Evolutionary conservation across 257 asterid species (phyloP), one percentile per base, ranked within the genome.

Genomic region (Apocynum venetum): DNA sequence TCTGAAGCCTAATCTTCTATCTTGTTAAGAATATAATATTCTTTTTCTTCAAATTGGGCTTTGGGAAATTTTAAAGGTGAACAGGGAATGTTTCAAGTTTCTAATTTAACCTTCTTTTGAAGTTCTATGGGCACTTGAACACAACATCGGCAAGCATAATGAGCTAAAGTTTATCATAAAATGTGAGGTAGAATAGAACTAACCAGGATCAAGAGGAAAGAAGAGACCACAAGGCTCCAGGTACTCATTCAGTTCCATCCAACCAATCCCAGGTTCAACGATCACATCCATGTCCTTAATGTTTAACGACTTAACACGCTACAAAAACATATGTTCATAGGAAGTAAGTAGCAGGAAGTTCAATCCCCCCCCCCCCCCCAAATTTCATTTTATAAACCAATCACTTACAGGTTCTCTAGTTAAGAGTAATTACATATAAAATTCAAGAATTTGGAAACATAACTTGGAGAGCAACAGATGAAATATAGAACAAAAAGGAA

Each of bases 201-300:
- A 61, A 88, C 99, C 98, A 72, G 99, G 99, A 88, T 96, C 99
- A 79, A 96, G 89, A 80, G 99, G 99, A 77, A 96, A 96, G 85
- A 96, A 93, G 81, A 96, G 92, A 69, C 97, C 99, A 86, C 88
- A 91, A 43, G 98, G 96, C 87, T 95, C 97, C 64, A 95, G 88
- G 84, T 87, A 91, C 43, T 93, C 98, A 80, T 96, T 96, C 72
- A 96, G 98, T 86, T 93, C 99, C 90, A 91, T 90, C 99, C 98
- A 96, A 74, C 97, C 99, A 83, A 91, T 89, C 80, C 99, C 99
- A 83, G 99, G 97, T 84, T 96, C 99, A 85, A 96, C 99, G 73
- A 96, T 94, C 70, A 96, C 97, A 84, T 96, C 99, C 99, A 96
- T 90, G 89, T 96, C 97, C 83, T 85, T 89, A 73, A 96, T 84